These are phyloP conservation scores for Rhizopogon hawkerae DNA, from an alignment of 1,284 basidiomycete genomes.

Conservation along the genomic window DNA sequence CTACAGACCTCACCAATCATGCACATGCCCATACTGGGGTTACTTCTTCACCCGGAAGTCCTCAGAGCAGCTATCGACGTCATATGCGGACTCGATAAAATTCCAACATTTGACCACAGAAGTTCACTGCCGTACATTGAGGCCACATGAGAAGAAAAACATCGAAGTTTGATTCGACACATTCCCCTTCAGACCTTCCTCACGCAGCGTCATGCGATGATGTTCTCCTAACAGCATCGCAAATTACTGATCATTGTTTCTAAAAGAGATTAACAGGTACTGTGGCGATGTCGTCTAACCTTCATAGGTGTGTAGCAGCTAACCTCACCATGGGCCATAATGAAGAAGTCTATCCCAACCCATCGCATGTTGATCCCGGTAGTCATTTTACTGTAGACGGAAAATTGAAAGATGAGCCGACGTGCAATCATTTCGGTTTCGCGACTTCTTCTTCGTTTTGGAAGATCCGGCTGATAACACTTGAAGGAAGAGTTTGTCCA, in stretches of 20 bases:
- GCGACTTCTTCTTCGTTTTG: background rate
- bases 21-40: constrained; percentile 21
- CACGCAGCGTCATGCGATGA: constrained; percentile 23
- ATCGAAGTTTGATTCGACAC: background rate
- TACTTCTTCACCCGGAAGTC: constrained; percentile 23
- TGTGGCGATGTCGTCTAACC: constrained; percentile 15
- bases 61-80: constrained; percentile 25
- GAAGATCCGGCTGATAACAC: background rate
- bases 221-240: constrained; percentile 3
- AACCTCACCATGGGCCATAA: constrained; percentile 17
- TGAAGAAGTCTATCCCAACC: constrained; percentile 15
- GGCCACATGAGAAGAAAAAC: constrained; percentile 8
- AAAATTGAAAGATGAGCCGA: constrained; percentile 20
- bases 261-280: constrained; percentile 16
- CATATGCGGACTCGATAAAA: constrained; percentile 10
- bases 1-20: constrained; percentile 21
- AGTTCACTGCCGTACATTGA: constrained; percentile 23
- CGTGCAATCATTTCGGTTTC: constrained; percentile 20
- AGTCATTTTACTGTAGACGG: constrained; percentile 22
- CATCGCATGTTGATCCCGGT: constrained; percentile 22
- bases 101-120: constrained; percentile 23
- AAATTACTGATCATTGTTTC: constrained; percentile 1
- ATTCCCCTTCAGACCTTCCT: constrained; percentile 13
- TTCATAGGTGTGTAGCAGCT: background rate
- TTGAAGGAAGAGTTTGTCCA: constrained; percentile 19